These are phyloP conservation scores for Candida namnaoensis DNA, from an alignment of 805 yeast genomes.

Conservation along the genomic window DNA sequence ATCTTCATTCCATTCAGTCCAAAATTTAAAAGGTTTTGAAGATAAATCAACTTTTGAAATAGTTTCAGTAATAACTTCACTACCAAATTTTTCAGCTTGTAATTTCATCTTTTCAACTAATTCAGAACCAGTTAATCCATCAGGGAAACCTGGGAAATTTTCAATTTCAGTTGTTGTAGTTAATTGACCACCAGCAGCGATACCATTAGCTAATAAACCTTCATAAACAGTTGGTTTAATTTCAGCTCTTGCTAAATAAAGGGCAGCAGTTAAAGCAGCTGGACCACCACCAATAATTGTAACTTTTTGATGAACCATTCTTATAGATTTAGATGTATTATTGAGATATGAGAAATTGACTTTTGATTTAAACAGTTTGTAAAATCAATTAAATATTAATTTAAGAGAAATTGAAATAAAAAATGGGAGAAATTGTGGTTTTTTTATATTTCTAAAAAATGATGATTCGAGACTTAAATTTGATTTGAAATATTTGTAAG, in stretches of 20 bases:
- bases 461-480: background rate
- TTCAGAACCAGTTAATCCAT: conserved; percentile 77
- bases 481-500: background rate
- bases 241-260: conserved; percentile 94
- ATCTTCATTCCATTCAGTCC: conserved; percentile 95
- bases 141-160: conserved; percentile 98
- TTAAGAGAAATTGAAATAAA: no score
- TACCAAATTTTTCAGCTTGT: conserved; percentile 84
- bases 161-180: conserved; percentile 98
- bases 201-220: conserved; percentile 93
- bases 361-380: background rate
- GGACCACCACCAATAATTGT: conserved; percentile 96
- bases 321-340: conserved; percentile 8
- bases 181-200: conserved; percentile 98
- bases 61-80: conserved; percentile 92
- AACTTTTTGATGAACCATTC: conserved; percentile 79
- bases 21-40: conserved; percentile 85
- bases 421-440: no score
- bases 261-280: conserved; percentile 99
- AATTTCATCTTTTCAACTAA: conserved; percentile 92
- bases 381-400: no score
- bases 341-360: background rate
- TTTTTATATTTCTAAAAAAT: no score
- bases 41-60: conserved; percentile 87
- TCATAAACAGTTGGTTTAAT: conserved; percentile 88